These are phyloP conservation scores for Zarea fungicola DNA, from an alignment of 2,329 filamentous ascomycete genomes.

Conservation along the genomic window DNA sequence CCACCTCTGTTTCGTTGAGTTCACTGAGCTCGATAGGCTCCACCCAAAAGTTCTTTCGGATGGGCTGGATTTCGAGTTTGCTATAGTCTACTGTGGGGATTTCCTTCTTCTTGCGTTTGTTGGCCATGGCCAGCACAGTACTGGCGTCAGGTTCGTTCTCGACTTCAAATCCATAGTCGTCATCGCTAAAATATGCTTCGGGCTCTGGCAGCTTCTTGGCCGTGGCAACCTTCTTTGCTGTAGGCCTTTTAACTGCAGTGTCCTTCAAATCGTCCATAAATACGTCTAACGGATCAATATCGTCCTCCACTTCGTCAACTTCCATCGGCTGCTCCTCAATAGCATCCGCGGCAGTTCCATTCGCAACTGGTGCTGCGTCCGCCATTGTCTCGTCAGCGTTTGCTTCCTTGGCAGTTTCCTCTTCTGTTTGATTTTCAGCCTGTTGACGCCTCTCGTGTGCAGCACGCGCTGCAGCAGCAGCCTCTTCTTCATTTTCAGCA, in stretches of 20 bases:
- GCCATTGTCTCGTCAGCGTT: conserved; percentile 27
- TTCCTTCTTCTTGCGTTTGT: conserved; percentile 86
- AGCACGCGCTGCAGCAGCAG: conserved; percentile 76
- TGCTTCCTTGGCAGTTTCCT: conserved; percentile 34
- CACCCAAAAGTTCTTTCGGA: conserved; percentile 92
- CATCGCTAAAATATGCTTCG: conserved; percentile 83
- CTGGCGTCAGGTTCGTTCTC: conserved; percentile 42
- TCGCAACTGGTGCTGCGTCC: conserved; percentile 18
- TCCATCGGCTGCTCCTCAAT: conserved; percentile 46
- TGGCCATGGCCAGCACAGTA: conserved; percentile 48
- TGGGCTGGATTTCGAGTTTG: conserved; percentile 78
- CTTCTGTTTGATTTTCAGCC: conserved; percentile 46
- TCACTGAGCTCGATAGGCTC: conserved; percentile 79
- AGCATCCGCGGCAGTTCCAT: conserved; percentile 16
- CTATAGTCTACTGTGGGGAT: conserved; percentile 82
- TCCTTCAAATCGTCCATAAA: conserved; percentile 75
- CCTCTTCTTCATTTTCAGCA: conserved; percentile 79
- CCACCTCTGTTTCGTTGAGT: conserved; percentile 79
- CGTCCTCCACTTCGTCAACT: conserved; percentile 55
- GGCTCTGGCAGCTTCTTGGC: conserved; percentile 60
- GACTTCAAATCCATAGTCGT: conserved; percentile 59
- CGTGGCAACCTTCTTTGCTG: conserved; percentile 18
- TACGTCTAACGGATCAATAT: conserved; percentile 88
- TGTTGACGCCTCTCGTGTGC: conserved; percentile 73
- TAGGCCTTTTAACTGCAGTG: conserved; percentile 44